Percentiles rank a stretch among this genome's conserved stretches.
Conservation (phyloP, 805 yeast species). For the Starmerella riodocensis region DNA sequence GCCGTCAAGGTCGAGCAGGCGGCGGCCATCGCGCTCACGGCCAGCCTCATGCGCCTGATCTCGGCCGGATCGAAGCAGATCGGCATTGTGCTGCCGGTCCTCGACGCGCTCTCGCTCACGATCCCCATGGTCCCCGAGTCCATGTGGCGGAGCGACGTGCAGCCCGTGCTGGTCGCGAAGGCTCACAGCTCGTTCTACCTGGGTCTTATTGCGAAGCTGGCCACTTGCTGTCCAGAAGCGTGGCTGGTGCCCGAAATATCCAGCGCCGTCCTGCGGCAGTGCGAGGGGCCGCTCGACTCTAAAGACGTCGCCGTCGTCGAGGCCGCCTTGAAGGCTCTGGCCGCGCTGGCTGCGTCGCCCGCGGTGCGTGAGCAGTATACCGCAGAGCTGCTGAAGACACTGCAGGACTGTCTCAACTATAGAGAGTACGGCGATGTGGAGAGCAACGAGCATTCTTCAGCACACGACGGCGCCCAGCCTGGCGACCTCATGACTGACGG, state of each 20-base stretch:
- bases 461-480: neutral
- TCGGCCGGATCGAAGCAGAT: neutral
- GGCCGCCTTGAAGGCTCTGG: slow-evolving; percentile 34
- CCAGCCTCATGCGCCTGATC: neutral
- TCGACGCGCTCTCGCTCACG: neutral
- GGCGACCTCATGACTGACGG: neutral
- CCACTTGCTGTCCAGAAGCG: neutral
- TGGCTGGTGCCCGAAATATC: neutral
- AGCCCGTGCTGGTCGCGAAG: neutral
- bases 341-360: slow-evolving; percentile 12
- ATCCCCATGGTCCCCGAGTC: neutral
- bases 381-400: neutral
- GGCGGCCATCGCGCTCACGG: neutral
- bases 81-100: neutral
- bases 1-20: neutral
- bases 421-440: neutral
- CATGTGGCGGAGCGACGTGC: neutral
- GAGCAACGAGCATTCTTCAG: neutral
- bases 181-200: neutral
- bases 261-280: neutral
- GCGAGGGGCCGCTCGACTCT: neutral
- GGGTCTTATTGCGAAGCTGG: neutral
- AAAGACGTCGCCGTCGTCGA: slow-evolving; percentile 35
- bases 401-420: too few relatives aligned
- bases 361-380: neutral